phyloP scores from a whole-genome alignment of 1,284 basidiomycete species.

The Ustilago loliicola region DNA sequence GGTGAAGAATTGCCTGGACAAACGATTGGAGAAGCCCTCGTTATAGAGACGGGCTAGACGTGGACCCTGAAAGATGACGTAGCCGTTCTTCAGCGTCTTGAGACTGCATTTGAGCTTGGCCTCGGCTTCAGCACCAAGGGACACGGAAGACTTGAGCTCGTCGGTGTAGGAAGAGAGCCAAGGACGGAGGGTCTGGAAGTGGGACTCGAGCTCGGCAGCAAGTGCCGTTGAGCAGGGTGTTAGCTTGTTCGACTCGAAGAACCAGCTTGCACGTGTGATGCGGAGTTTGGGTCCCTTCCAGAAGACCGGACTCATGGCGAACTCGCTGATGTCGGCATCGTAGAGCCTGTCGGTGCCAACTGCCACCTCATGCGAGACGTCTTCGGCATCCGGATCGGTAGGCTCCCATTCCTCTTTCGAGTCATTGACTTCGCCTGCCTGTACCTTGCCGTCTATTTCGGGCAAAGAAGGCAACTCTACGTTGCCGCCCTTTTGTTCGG shows the following conservation, averaged over 20 bases:
- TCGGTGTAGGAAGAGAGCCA: constrained; percentile 73
- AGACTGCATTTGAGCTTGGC: constrained; percentile 74
- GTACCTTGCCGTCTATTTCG: constrained; percentile 42
- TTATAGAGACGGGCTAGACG: constrained; percentile 71
- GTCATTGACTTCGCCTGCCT: constrained; percentile 35
- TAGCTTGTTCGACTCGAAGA: constrained; percentile 72
- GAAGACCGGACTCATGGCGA: constrained; percentile 72
- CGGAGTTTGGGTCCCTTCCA: constrained; percentile 74
- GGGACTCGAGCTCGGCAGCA: constrained; percentile 73
- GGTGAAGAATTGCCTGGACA: constrained; percentile 60
- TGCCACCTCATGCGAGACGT: constrained; percentile 47
- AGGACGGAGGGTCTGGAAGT: constrained; percentile 60
- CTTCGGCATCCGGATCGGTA: constrained; percentile 42
- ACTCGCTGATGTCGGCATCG: constrained; percentile 57
- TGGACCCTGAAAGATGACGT: constrained; percentile 74
- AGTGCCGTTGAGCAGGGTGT: constrained; percentile 72
- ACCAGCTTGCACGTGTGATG: constrained; percentile 74
- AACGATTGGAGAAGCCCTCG: constrained; percentile 52
- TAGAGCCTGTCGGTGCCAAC: constrained; percentile 54
- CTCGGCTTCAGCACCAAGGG: constrained; percentile 73
- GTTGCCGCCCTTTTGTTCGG: constrained; percentile 37
- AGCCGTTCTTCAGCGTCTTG: constrained; percentile 66
- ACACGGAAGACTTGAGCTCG: constrained; percentile 73
- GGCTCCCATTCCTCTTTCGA: constrained; percentile 33
- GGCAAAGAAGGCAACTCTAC: constrained; percentile 33